phyloP scores from a whole-genome alignment of 345 rosid genomes.

The Murraya koenigii region DNA sequence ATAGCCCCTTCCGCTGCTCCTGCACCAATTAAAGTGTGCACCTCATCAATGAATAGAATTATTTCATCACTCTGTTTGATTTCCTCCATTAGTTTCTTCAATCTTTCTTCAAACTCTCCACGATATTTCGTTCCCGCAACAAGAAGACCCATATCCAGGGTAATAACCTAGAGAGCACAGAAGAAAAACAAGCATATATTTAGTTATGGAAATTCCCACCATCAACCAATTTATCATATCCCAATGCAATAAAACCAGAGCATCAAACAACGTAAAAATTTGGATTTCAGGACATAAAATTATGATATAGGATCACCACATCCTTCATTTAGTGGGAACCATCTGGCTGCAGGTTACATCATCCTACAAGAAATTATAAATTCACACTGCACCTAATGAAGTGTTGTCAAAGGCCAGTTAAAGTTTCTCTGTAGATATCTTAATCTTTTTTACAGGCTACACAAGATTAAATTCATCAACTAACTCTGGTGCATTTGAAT shows the following conservation, averaged over 20 bases:
- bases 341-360: background rate
- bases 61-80: constrained; percentile 98
- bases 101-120: constrained; percentile 96
- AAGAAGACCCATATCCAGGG: constrained; percentile 99
- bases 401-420: background rate
- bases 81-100: constrained; percentile 99
- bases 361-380: background rate
- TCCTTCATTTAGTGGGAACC: background rate
- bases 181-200: background rate
- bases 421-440: background rate
- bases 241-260: background rate
- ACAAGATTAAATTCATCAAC: background rate
- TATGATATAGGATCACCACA: background rate
- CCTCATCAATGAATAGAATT: constrained; percentile 97
- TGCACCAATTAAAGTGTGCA: constrained; percentile 95
- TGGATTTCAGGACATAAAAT: background rate
- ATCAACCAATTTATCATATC: background rate
- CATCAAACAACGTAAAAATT: background rate
- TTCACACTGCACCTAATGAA: background rate
- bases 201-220: background rate
- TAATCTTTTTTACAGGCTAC: background rate
- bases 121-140: constrained; percentile 99
- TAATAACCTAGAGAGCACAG: constrained; percentile 59
- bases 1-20: constrained; percentile 99
- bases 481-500: background rate